phyloP scores from a whole-genome alignment of 192 early-diverging fungal genomes.

The Geranomyces michiganensis region DNA sequence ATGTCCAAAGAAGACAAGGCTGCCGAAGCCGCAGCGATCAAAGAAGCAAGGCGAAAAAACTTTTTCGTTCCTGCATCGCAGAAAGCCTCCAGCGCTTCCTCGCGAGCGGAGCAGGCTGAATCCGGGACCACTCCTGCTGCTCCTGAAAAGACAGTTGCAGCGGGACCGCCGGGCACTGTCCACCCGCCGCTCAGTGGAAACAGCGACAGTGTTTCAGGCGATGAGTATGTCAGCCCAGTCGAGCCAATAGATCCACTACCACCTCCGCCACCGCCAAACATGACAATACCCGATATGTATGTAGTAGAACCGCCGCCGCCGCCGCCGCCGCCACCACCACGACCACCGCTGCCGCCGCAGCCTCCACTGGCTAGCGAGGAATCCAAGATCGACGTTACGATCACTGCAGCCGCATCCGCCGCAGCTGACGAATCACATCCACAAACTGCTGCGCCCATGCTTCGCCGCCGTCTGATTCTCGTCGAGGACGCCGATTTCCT shows the following conservation, averaged over 20 bases:
- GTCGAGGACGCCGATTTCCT: slow-evolving; percentile 83
- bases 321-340: not conserved
- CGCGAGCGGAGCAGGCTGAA: too few relatives aligned
- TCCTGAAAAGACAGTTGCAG: too few relatives aligned
- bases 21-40: not conserved
- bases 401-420: not conserved
- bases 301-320: too few relatives aligned
- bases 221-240: not conserved
- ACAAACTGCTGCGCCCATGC: slow-evolving; percentile 14
- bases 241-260: slow-evolving; percentile 1
- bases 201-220: too few relatives aligned
- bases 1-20: not conserved
- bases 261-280: not conserved
- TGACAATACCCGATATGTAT: not conserved
- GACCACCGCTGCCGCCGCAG: too few relatives aligned
- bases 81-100: not conserved
- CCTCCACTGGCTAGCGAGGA: too few relatives aligned
- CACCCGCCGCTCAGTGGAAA: too few relatives aligned
- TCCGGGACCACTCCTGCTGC: too few relatives aligned
- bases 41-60: slow-evolving; percentile 6
- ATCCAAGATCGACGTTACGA: not conserved
- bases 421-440: not conserved
- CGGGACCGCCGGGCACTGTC: too few relatives aligned
- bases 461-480: slow-evolving; percentile 71
- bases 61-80: not conserved